Evolutionary conservation across 2,329 filamentous ascomycete genomes (phyloP).

Genomic region (Scolecobasidium constrictum): DNA sequence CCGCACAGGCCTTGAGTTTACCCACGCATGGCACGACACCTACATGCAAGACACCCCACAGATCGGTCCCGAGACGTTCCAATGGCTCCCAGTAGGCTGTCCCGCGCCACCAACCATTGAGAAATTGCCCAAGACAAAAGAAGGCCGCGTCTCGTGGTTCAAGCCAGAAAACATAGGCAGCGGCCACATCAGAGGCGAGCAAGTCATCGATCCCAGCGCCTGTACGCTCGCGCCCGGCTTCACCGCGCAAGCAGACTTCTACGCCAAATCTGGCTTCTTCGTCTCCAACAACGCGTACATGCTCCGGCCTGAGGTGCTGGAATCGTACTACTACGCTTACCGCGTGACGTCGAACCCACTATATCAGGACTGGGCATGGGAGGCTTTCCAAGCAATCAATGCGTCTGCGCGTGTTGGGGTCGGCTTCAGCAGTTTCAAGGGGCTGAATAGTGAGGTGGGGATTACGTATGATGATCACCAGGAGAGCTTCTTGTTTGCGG

Average conservation of each 20-base stretch:
- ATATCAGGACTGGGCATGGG: conserved; percentile 80
- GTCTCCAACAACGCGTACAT: conserved; percentile 47
- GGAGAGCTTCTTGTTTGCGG: conserved; percentile 82
- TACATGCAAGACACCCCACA: conserved; percentile 57
- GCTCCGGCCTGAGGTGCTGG: conserved; percentile 70
- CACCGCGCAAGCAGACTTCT: conserved; percentile 43
- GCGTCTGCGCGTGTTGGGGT: conserved; percentile 49
- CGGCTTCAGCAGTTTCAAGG: conserved; percentile 53
- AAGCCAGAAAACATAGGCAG: no score
- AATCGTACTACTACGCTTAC: conserved; percentile 81
- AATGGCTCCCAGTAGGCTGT: conserved; percentile 23
- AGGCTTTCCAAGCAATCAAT: conserved; percentile 61
- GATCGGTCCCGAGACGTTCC: conserved; percentile 61
- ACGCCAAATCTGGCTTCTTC: conserved; percentile 50
- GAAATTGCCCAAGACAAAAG: not conserved
- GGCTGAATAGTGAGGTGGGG: conserved; percentile 56
- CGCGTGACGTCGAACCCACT: conserved; percentile 62
- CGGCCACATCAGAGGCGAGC: not conserved
- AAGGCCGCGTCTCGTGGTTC: not conserved
- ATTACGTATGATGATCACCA: conserved; percentile 58
- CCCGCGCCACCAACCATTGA: not conserved
- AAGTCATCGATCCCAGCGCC: not conserved
- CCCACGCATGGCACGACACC: conserved; percentile 62
- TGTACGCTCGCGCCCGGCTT: not conserved
- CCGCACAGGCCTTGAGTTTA: conserved; percentile 61